These are phyloP conservation scores for Pholiota conissans DNA, from an alignment of 768 basidiomycete genomes.

Conservation along the genomic window DNA sequence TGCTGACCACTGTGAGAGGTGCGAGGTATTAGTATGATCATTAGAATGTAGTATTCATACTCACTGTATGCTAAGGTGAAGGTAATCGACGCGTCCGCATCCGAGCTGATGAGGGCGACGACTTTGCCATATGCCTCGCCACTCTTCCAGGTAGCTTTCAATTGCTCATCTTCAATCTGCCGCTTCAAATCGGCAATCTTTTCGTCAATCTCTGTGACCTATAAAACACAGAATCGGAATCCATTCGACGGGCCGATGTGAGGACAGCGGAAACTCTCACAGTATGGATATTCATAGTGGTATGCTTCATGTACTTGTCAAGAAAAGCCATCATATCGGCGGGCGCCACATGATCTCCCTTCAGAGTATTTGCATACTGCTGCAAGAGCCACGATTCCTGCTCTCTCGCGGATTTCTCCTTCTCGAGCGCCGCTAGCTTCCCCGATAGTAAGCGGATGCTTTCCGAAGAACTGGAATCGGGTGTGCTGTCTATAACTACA, in stretches of 20 bases:
- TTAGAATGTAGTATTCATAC: no score
- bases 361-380: conserved; percentile 44
- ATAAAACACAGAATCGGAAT: not conserved
- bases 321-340: conserved; percentile 41
- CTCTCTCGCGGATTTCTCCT: conserved; percentile 38
- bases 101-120: conserved; percentile 42
- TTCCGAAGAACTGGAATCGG: conserved; percentile 24
- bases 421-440: conserved; percentile 34
- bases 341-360: conserved; percentile 40
- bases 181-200: conserved; percentile 39
- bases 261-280: conserved; percentile 17
- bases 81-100: conserved; percentile 34
- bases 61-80: conserved; percentile 56
- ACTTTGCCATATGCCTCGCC: conserved; percentile 35
- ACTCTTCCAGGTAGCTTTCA: conserved; percentile 33
- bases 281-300: conserved; percentile 32
- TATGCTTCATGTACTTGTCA: conserved; percentile 37
- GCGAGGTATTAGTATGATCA: no score
- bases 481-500: not conserved
- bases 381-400: conserved; percentile 42
- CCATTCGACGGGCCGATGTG: not conserved
- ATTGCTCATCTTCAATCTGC: conserved; percentile 35
- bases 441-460: conserved; percentile 35
- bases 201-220: conserved; percentile 37
- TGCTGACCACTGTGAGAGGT: conserved; percentile 45